Base-by-base conservation (phyloP, 169 alveolate species). In the Eimeria necatrix region DNA sequence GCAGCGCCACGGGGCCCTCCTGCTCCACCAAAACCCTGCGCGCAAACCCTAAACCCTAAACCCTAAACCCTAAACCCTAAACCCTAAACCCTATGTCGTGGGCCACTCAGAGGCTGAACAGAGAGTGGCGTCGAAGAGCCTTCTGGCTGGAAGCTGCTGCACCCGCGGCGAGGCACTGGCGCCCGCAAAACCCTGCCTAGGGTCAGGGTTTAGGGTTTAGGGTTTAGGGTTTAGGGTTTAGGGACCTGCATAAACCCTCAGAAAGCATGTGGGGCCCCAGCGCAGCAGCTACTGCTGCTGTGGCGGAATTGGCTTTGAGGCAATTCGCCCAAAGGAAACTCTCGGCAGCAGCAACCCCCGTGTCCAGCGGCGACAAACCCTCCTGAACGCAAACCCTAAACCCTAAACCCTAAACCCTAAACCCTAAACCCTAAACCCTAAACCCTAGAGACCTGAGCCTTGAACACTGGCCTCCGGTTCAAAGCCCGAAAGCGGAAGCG, bases 1-100 rank as follows among this genome's bases (percentile, higher is more conserved):
- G 91, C 80, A 86, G 51, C 2, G 95, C 95, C 81, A 92, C 59
- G n/a, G 95, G 95, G 16, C 22, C 61, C 92, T 92, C 95, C 86
- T 92, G 95, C 68, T 51, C 49, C 71, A 76, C 53, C 32, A 92
- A 73, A 9, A 73, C 71, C 83, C 95, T 91, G 46, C 18, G n/a
- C 0, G 51, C 56, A 89, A 61, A 83, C 53, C 9, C 56, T 24
- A 68, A 68, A 68, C 78, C 78, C 49, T 41, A 71, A 71, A 71
- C 81, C 81, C 53, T n/a, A 26, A 24, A 1, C 81, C 49, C 81
- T n/a, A 71, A 71, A 24, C 0, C 53, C 51, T 68, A 68, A 22
- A 68, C 14, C 78, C 78, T 20, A 68, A 68, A 68, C 14, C 48
- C 49, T 7, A 68, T 10, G 0, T 20, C 6, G 16, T 8, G 71